Evolutionary conservation across 2,329 filamentous ascomycete genomes (phyloP), one percentile per base, ranked within the genome.

Genomic region (Chaetomium globosum): DNA sequence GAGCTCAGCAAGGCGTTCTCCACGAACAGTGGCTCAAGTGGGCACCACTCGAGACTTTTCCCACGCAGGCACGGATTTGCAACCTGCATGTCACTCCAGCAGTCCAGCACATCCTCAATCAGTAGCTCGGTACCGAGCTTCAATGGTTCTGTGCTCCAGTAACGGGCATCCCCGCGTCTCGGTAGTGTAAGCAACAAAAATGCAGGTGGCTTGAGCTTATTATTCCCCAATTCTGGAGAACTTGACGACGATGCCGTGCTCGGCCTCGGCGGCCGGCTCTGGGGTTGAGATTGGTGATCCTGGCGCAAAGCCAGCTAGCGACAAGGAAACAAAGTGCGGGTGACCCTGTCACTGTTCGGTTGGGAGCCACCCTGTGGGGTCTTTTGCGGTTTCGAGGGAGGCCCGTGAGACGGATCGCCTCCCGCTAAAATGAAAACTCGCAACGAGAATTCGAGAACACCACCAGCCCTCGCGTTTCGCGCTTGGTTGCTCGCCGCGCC

Each of bases 381-480:
- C 49, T 3, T 30, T 54, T 30, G 26, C 55, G 26, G 56, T 59
- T 30, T 6, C 26, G 28, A 12, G 43, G 16, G 54, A 63, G 48
- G 55, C 16, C 57, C 49, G 56, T 61, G 64, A 61, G 59, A 61
- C 48, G 64, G 64, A 59, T 65, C 64, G 49, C 21, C 56, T 59
- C n/a, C 8, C 39, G 59, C 55, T 59, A 10, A 65, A 65, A 43
- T 61, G 43, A 57, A n/a, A 36, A 33, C 48, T 59, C 54, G 33
- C 63, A 55, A 48, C 28, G 19, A 16, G n/a, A 19, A 33, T 46
- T 60, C 36, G 12, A 52, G n/a, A 48, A 54, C 56, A 31, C 28
- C 56, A 33, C 21, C 56, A 46, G 31, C 28, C 23, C 63, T 65
- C 63, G 64, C 64, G 64, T 52, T 65, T 65, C 64, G 64, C 59